phyloP scores from a whole-genome alignment of 139 green algal species.

The Chlorella sorokiniana region DNA sequence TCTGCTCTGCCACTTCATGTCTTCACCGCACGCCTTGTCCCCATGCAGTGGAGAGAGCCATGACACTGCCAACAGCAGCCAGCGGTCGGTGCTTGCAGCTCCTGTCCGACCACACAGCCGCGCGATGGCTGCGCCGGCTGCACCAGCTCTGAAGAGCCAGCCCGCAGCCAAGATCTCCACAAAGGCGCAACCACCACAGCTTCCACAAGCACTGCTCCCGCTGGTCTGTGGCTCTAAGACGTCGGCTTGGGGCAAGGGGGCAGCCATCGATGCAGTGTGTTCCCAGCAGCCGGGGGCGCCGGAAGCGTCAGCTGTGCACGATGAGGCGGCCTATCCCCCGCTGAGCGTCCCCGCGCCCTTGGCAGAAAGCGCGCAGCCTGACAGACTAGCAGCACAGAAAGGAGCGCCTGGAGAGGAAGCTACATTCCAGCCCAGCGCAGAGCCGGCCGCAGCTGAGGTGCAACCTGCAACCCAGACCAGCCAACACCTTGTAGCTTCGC shows the following conservation, averaged over 20 bases:
- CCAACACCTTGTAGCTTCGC: background rate
- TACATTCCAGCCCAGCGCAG: too few species aligned
- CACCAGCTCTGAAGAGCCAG: too few species aligned
- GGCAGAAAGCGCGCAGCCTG: background rate
- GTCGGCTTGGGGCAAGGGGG: background rate
- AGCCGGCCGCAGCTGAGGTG: too few species aligned
- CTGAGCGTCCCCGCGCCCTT: too few species aligned
- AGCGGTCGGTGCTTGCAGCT: conserved; percentile 35
- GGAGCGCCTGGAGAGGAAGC: background rate
- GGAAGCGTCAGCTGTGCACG: background rate
- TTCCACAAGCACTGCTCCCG: background rate
- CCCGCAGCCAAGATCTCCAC: too few species aligned
- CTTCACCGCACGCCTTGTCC: background rate
- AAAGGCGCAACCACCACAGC: background rate
- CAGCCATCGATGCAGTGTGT: background rate
- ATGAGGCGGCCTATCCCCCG: background rate
- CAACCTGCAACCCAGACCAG: too few species aligned
- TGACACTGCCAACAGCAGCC: conserved; percentile 33
- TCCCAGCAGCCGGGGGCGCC: background rate
- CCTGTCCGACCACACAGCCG: background rate
- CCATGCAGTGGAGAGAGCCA: conserved; percentile 33
- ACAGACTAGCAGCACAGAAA: background rate
- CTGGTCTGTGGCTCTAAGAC: background rate
- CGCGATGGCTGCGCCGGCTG: background rate
- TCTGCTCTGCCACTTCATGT: background rate